Conservation (phyloP, 148 eudicot species). For the Bassia scoparia region DNA sequence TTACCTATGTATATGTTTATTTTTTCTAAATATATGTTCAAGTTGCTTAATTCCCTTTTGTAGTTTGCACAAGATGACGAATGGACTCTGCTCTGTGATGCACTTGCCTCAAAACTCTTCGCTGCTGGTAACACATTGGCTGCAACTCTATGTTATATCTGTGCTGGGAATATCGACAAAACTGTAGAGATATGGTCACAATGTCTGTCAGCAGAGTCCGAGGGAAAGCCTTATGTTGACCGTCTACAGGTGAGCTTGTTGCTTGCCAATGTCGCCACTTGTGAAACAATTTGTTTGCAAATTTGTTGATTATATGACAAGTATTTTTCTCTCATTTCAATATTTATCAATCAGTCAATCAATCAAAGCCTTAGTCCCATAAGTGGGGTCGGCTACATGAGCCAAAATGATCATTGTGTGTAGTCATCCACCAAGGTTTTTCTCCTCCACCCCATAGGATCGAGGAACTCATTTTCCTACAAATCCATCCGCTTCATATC, state of each 20-base stretch:
- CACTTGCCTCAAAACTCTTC: conserved; percentile 86
- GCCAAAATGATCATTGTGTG: too few relatives aligned
- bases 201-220: conserved; percentile 52
- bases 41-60: conserved; percentile 15
- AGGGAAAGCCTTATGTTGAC: conserved; percentile 76
- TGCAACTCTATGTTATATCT: conserved; percentile 88
- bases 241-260: conserved; percentile 67
- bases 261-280: neutral
- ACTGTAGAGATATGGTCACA: conserved; percentile 91
- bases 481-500: too few relatives aligned
- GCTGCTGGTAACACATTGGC: conserved; percentile 69
- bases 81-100: conserved; percentile 80
- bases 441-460: too few relatives aligned
- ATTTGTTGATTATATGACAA: neutral
- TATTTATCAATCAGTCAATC: too few relatives aligned
- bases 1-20: neutral
- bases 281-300: neutral
- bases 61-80: conserved; percentile 91
- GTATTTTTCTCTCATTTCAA: neutral
- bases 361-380: too few relatives aligned
- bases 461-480: too few relatives aligned
- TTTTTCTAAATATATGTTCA: conserved; percentile 3
- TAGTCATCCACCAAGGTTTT: too few relatives aligned
- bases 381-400: too few relatives aligned
- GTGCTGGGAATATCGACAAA: conserved; percentile 94